These are phyloP conservation scores for Marasmius oreades DNA, from an alignment of 1,284 basidiomycete species.

Conservation along the genomic window DNA sequence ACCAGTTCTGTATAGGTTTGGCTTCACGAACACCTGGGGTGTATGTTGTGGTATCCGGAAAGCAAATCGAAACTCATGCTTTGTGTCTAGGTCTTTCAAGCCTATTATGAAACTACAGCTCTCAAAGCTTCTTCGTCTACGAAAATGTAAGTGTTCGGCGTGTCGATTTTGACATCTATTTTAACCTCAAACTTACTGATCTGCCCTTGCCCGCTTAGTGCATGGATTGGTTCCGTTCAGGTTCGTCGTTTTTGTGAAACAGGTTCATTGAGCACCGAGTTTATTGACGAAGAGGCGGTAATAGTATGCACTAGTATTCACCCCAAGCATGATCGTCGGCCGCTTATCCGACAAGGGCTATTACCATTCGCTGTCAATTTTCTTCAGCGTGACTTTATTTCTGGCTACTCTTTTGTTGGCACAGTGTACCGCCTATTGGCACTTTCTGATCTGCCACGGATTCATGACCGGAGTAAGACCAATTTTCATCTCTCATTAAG, in stretches of 20 bases:
- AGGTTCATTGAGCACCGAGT: neutral
- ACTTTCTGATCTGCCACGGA: conserved; percentile 56
- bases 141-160: conserved; percentile 44
- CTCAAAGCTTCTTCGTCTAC: conserved; percentile 41
- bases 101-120: conserved; percentile 44
- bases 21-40: conserved; percentile 1
- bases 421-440: conserved; percentile 55
- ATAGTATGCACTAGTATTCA: conserved; percentile 37
- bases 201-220: conserved; percentile 34
- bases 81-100: conserved; percentile 33
- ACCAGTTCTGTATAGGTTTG: neutral
- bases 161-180: neutral
- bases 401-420: conserved; percentile 52
- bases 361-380: conserved; percentile 41
- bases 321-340: conserved; percentile 44
- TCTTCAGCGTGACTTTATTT: conserved; percentile 43
- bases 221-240: conserved; percentile 76
- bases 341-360: conserved; percentile 61
- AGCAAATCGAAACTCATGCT: neutral
- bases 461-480: conserved; percentile 43
- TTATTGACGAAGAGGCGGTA: neutral
- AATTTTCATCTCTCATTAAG: neutral
- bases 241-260: conserved; percentile 30
- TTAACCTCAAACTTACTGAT: conserved; percentile 1
- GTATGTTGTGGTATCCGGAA: neutral